A percentile compares a stretch with the other conserved stretches of the same genome.
phyloP scores from a whole-genome alignment of 805 yeast species.

The Ogataea nitratoaversa region DNA sequence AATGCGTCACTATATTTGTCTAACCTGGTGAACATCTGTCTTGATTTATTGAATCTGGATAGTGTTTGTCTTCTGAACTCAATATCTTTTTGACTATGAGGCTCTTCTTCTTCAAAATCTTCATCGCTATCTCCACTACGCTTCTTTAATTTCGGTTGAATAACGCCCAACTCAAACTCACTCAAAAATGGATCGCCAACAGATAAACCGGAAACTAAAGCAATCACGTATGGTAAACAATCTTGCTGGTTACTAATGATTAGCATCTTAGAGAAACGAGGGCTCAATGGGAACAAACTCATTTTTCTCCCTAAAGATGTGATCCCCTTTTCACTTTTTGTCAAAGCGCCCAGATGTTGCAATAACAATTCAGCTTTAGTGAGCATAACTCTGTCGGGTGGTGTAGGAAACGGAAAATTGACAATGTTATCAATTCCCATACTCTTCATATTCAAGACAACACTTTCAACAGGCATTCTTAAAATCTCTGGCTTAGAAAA shows the following conservation, averaged over 20 bases:
- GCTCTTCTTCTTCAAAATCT: constrained; percentile 34
- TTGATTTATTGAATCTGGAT: constrained; percentile 52
- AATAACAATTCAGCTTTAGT: constrained; percentile 64
- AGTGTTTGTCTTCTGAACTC: constrained; percentile 41
- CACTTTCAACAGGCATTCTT: constrained; percentile 94
- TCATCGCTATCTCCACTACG: constrained; percentile 30
- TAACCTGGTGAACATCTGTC: constrained; percentile 56
- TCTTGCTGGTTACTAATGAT: constrained; percentile 81
- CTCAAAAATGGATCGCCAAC: constrained; percentile 88
- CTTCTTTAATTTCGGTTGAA: constrained; percentile 23
- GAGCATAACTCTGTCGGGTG: constrained; percentile 66
- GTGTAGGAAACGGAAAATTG: constrained; percentile 92
- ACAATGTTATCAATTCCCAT: constrained; percentile 91
- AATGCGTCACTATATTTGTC: constrained; percentile 77
- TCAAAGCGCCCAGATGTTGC: constrained; percentile 74
- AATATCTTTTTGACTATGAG: constrained; percentile 32
- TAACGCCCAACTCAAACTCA: constrained; percentile 69
- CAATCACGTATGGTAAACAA: constrained; percentile 84
- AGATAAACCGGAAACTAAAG: constrained; percentile 85
- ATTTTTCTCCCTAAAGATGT: constrained; percentile 81
- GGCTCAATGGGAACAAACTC: constrained; percentile 90
- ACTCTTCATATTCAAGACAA: constrained; percentile 91
- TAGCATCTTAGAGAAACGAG: constrained; percentile 87
- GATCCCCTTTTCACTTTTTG: constrained; percentile 42
- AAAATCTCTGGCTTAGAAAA: constrained; percentile 87